Evolutionary conservation across 352 stramenopile genomes (phyloP).

Genomic region (Lagenidium giganteum): DNA sequence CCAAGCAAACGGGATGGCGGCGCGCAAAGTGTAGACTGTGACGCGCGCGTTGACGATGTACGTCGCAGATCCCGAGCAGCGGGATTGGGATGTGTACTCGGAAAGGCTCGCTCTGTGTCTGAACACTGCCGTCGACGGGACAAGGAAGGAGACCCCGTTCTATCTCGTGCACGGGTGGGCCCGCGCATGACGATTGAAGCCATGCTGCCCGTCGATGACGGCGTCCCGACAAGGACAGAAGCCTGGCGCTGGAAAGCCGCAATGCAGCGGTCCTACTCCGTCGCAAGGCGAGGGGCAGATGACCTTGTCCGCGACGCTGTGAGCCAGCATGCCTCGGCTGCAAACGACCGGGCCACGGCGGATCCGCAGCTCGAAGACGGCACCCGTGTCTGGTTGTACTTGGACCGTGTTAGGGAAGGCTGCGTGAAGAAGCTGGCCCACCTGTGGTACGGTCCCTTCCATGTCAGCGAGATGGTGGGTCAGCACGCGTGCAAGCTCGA

Average conservation of each 20-base stretch:
- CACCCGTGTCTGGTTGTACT: conserved; percentile 15
- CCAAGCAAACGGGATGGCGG: conserved; percentile 6
- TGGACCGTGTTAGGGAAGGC: conserved; percentile 21
- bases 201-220: background rate
- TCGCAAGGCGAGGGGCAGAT: background rate
- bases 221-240: background rate
- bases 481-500: no score
- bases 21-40: conserved; percentile 14
- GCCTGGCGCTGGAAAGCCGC: background rate
- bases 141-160: conserved; percentile 7
- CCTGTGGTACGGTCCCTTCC: conserved; percentile 20
- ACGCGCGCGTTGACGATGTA: conserved; percentile 12
- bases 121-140: conserved; percentile 8
- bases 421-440: conserved; percentile 19
- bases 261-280: conserved; percentile 3
- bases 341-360: background rate
- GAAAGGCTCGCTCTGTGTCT: conserved; percentile 9
- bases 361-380: conserved; percentile 8
- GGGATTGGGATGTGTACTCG: conserved; percentile 14
- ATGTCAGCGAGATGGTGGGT: conserved; percentile 5
- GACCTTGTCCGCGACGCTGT: no score
- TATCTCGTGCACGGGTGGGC: conserved; percentile 17
- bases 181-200: conserved; percentile 6
- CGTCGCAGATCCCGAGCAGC: conserved; percentile 7
- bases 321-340: no score